Base-by-base conservation (phyloP, 306 rosid genomes). In the Trifolium dubium region DNA sequence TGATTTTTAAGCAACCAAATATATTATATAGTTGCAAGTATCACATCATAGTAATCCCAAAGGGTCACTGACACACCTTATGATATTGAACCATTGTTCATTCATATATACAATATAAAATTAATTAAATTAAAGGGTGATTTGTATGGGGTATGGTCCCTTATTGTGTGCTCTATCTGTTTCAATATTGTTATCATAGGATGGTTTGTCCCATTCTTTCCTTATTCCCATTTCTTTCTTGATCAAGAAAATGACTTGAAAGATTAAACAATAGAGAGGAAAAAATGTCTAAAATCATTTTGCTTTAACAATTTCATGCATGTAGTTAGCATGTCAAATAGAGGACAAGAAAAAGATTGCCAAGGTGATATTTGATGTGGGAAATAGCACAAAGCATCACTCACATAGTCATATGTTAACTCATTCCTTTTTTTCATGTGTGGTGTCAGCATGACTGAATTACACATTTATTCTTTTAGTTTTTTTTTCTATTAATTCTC, bases 181-280 rank as follows among this genome's bases (percentile, higher is more conserved):
- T 80, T 84, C 87, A 67, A 76, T 55, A 72, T 61, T 65, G 69
- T 53, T 76, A 76, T 79, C 79, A 83, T 72, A 76, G 71, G 61
- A 74, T 64, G 23, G 11, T 64, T 83, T 83, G 83, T 79, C 78
- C 77, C 46, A 64, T 83, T 71, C 77, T 54, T 75, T 44, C 19
- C 69, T 43, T 54, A 63, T 60, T 64, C 60, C 75, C 28, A 31
- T 63, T 77, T 58, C 29, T 77, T 70, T 73, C 47, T 34, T 31
- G 51, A 73, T 60, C 41, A 13, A 72, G 87, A 84, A 80, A 80
- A 84, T 77, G 84, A 84, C 77, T 44, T 46, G 75, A 69, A 77
- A 72, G 74, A 73, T 77, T 50, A 46, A 31, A 62, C 70, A 73
- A 54, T 46, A 13, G 64, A 41, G 18, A 28, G 14, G 37, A 61